Evolutionary conservation across 495 filamentous ascomycete genomes (phyloP), one percentile per base, ranked within the genome.

Genomic region (Xylaria curta): DNA sequence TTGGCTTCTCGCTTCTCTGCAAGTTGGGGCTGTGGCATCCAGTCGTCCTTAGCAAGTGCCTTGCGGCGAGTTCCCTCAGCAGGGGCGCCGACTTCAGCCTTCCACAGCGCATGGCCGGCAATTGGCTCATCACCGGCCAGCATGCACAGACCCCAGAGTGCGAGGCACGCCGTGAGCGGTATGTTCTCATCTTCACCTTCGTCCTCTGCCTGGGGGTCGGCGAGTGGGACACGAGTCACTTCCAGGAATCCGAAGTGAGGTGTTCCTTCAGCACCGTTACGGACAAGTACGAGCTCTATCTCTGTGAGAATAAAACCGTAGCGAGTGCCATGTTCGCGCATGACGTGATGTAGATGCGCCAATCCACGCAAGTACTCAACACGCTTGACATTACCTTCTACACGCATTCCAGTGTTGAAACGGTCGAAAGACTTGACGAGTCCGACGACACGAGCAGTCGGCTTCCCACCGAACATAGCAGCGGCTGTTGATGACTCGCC

Each of bases 281-380:
- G 93, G 0, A 97, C 93, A 77, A 94, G 91, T 40, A 97, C 90
- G 15, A 97, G 91, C 83, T 97, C 94, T 76, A 97, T 97, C 78
- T 97, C 94, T 0, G 93, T 97, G 68, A 97, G 89, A 76, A 97
- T 95, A 84, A 97, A 97, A 40, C 94, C 94, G 79, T 97, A 97
- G 59, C 94, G 91, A 73, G 93, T 95, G 70, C 91, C 91, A 80
- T 97, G 93, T 81, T 96, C 93, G 79, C 94, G 92, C 94, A 97
- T 97, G 78, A 89, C 89, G 56, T 90, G 89, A 79, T 97, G 94
- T 36, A 97, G 83, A 71, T 97, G 92, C 0, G 93, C 88, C 13
- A 97, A 88, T 7, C 92, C 92, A 42, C 92, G 89, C 10, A 97
- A 89, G 81, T 97, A 97, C 80, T 94, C 89, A 67, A 97, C 92